Conservation (phyloP, 1,139 yeast genomes). For the Pneumocystis murina region DNA sequence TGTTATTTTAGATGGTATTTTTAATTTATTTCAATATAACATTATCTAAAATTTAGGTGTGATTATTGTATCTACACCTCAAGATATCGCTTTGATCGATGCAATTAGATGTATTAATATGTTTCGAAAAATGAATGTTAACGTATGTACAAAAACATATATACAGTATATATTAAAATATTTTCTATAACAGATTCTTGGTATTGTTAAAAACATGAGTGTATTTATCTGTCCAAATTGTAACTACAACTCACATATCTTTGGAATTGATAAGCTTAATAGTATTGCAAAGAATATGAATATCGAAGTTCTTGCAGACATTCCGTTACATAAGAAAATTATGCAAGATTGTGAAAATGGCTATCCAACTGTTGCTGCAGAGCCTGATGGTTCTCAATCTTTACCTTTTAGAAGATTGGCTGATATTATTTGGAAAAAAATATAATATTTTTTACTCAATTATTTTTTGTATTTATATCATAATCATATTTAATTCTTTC, state of each 20-base stretch:
- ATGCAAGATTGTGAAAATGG: slow-evolving; percentile 51
- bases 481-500: background rate
- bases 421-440: slow-evolving; percentile 18
- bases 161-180: background rate
- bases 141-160: slow-evolving; percentile 26
- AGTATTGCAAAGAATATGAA: slow-evolving; percentile 40
- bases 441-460: background rate
- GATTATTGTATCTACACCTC: slow-evolving; percentile 72
- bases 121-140: slow-evolving; percentile 63
- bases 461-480: background rate
- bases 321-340: slow-evolving; percentile 53
- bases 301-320: slow-evolving; percentile 43
- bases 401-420: slow-evolving; percentile 17
- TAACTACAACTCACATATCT: slow-evolving; percentile 55
- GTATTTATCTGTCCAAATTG: slow-evolving; percentile 63
- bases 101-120: slow-evolving; percentile 68
- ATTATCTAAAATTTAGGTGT: slow-evolving; percentile 25
- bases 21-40: background rate
- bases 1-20: slow-evolving; percentile 47
- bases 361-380: slow-evolving; percentile 42
- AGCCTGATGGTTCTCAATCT: slow-evolving; percentile 24
- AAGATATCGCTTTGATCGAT: slow-evolving; percentile 69
- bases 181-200: slow-evolving; percentile 25
- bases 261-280: slow-evolving; percentile 53
- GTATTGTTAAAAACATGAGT: slow-evolving; percentile 77